Evolutionary conservation across 441 rosid genomes (phyloP).

Genomic region (Cnidoscolus chayamansa): DNA sequence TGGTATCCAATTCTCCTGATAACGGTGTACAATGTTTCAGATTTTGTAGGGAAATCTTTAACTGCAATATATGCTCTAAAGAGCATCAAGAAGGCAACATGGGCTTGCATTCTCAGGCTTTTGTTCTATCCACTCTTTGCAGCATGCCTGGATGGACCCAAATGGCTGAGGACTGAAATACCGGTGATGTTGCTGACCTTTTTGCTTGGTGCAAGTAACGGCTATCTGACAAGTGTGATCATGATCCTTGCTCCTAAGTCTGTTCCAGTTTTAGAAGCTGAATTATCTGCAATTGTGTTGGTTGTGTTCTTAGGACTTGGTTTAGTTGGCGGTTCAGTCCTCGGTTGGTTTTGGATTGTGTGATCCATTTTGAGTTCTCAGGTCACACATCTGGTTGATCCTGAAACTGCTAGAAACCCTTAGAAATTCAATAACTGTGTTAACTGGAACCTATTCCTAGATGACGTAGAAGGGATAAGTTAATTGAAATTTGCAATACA

Average conservation of each 20-base stretch:
- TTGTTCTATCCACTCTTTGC: conserved; percentile 66
- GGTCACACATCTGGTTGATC: conserved; percentile 9
- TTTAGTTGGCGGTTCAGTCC: conserved; percentile 65
- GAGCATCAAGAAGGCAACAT: conserved; percentile 51
- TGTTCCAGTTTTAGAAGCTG: conserved; percentile 62
- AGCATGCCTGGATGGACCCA: conserved; percentile 67
- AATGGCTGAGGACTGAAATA: conserved; percentile 64
- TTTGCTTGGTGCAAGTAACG: conserved; percentile 68
- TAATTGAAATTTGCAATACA: neutral
- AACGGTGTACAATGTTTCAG: conserved; percentile 64
- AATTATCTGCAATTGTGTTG: conserved; percentile 69
- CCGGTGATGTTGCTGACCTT: conserved; percentile 57
- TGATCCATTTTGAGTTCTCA: conserved; percentile 23
- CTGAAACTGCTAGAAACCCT: conserved; percentile 7
- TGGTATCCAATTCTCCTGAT: conserved; percentile 86
- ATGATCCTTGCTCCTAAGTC: conserved; percentile 77
- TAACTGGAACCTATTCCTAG: neutral
- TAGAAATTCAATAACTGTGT: conserved; percentile 16
- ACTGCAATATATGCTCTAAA: conserved; percentile 54
- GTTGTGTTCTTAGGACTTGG: conserved; percentile 69
- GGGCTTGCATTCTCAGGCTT: conserved; percentile 59
- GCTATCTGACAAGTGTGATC: conserved; percentile 72
- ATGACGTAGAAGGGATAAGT: neutral
- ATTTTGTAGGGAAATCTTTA: conserved; percentile 69
- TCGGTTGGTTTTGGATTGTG: conserved; percentile 83